Evolutionary conservation across 2,329 filamentous ascomycete genomes (phyloP).

Genomic region (Cladosporium cucumerinum): DNA sequence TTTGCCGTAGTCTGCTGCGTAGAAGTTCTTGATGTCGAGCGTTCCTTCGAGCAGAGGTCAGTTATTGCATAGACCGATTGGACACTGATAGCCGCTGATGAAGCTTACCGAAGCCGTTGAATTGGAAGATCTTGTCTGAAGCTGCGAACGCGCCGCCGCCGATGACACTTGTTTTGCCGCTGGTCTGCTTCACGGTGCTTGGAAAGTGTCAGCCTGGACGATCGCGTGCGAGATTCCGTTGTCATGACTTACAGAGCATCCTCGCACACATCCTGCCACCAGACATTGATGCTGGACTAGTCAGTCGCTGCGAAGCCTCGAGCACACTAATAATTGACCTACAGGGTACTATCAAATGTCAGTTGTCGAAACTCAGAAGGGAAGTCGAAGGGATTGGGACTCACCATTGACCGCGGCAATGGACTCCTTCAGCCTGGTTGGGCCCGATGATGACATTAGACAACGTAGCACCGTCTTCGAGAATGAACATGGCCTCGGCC

Average conservation of each 20-base stretch:
- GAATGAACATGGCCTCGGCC: slow-evolving; percentile 50
- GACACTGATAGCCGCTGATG: background rate
- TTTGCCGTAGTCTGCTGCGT: background rate
- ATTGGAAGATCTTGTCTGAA: background rate
- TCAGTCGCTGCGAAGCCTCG: background rate
- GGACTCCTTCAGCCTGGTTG: slow-evolving; percentile 51
- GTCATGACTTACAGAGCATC: background rate
- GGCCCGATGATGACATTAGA: slow-evolving; percentile 54
- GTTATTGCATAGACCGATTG: background rate
- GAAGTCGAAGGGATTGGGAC: background rate
- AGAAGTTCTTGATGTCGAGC: background rate
- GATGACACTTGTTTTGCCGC: slow-evolving; percentile 25
- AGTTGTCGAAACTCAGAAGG: background rate
- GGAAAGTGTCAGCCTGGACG: background rate
- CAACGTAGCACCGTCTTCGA: slow-evolving; percentile 50
- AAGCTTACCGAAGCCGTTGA: slow-evolving; percentile 20
- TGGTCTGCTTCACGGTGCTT: slow-evolving; percentile 26
- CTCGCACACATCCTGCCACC: slow-evolving; percentile 43
- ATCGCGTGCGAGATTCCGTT: background rate
- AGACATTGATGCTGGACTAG: slow-evolving; percentile 34
- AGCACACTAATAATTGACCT: background rate
- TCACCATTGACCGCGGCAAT: slow-evolving; percentile 40
- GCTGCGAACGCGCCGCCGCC: slow-evolving; percentile 33
- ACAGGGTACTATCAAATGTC: background rate
- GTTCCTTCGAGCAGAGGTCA: background rate